These are phyloP conservation scores for Cornus suecica DNA, from an alignment of 148 eudicot genomes.

Conservation along the genomic window DNA sequence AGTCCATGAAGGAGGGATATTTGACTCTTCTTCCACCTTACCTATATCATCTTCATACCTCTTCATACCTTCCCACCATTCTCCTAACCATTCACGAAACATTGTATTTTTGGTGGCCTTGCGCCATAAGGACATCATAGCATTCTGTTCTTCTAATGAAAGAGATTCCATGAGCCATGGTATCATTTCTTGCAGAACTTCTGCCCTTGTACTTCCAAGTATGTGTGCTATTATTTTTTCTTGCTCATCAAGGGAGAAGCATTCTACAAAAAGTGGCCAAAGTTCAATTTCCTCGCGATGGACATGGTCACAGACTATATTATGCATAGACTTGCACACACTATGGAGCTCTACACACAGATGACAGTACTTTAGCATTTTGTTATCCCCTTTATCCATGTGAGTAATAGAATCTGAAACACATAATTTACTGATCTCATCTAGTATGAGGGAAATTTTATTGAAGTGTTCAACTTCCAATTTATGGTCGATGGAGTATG, in stretches of 20 bases:
- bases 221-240: constrained; percentile 72
- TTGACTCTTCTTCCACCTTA: constrained; percentile 36
- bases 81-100: constrained; percentile 84
- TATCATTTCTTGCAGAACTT: constrained; percentile 73
- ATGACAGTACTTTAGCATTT: constrained; percentile 32
- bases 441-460: constrained; percentile 52
- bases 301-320: constrained; percentile 63
- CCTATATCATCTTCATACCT: constrained; percentile 20
- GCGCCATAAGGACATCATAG: constrained; percentile 68
- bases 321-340: constrained; percentile 59
- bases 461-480: constrained; percentile 57
- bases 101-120: constrained; percentile 67
- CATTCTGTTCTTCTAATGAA: constrained; percentile 62
- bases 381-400: constrained; percentile 20
- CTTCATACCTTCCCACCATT: constrained; percentile 85
- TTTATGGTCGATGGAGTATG: constrained; percentile 80
- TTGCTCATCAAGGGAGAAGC: constrained; percentile 78
- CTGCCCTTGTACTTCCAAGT: constrained; percentile 86
- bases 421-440: constrained; percentile 45
- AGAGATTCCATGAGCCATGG: constrained; percentile 77
- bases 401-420: constrained; percentile 21
- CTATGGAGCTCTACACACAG: constrained; percentile 65
- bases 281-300: constrained; percentile 83
- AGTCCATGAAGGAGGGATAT: constrained; percentile 28
- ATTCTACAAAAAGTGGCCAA: constrained; percentile 69